Evolutionary conservation across 345 rosid species (phyloP).

Genomic region (Cardamine chenopodiifolia): DNA sequence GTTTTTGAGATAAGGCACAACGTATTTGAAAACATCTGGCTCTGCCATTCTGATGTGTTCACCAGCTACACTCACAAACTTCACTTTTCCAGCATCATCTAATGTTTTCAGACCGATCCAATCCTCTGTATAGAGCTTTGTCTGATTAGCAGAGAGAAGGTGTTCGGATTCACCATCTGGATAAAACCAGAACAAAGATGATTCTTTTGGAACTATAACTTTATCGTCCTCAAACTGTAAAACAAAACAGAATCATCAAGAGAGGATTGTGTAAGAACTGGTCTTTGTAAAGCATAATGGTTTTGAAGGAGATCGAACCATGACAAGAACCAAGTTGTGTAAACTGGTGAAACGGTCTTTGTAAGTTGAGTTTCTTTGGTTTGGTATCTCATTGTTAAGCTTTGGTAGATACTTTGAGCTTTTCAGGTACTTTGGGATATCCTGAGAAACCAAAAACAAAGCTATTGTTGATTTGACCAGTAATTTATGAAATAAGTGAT

Average conservation of each 20-base stretch:
- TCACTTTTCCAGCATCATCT: conserved; percentile 71
- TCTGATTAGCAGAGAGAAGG: conserved; percentile 57
- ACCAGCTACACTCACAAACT: conserved; percentile 62
- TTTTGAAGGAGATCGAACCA: conserved; percentile 49
- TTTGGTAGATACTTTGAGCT: conserved; percentile 76
- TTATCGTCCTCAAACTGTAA: conserved; percentile 71
- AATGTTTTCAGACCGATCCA: conserved; percentile 76
- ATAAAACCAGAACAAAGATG: conserved; percentile 89
- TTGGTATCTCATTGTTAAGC: conserved; percentile 71
- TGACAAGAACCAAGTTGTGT: conserved; percentile 78
- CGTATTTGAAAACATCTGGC: conserved; percentile 56
- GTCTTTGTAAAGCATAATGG: neutral
- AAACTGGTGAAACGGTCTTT: conserved; percentile 76
- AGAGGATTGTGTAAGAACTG: neutral
- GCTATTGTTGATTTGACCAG: neutral
- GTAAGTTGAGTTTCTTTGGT: conserved; percentile 44
- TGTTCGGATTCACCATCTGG: conserved; percentile 72
- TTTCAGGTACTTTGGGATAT: conserved; percentile 17
- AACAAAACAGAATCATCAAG: conserved; percentile 2
- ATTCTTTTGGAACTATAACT: conserved; percentile 81
- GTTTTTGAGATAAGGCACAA: conserved; percentile 64
- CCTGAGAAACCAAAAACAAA: conserved; percentile 33
- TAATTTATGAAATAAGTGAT: neutral
- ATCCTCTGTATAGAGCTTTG: conserved; percentile 63
- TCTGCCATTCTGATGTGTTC: conserved; percentile 54